Percentiles rank a stretch among this genome's conserved stretches.
Conservation (phyloP, 2,329 filamentous ascomycete genomes). For the Aaosphaeria pasadenensis region DNA sequence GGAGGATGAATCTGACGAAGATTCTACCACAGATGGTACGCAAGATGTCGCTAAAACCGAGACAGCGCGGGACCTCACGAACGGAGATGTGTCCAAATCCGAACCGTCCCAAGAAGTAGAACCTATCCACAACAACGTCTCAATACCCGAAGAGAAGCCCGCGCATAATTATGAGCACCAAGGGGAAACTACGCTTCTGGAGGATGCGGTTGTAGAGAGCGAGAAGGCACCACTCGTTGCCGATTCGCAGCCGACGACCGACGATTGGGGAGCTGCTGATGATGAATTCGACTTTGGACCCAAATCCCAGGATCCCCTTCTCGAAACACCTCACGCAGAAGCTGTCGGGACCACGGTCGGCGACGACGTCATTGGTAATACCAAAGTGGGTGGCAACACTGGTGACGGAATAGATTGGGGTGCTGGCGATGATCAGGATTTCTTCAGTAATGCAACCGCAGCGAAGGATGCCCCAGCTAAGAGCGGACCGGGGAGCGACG, state of each 20-base stretch:
- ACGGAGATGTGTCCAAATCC: constrained; percentile 8
- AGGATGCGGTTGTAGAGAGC: constrained; percentile 45
- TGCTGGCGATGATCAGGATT: constrained; percentile 28
- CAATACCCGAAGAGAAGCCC: constrained; percentile 13
- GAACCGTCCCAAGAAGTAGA: constrained; percentile 3
- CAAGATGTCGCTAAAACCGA: constrained; percentile 15
- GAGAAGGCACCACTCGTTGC: constrained; percentile 40
- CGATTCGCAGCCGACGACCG: constrained; percentile 35
- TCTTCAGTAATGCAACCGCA: constrained; percentile 21
- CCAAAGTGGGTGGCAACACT: constrained; percentile 24
- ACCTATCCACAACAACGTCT: constrained; percentile 1
- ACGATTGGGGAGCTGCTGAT: constrained; percentile 30
- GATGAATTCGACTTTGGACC: constrained; percentile 31
- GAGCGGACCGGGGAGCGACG: constrained; percentile 62
- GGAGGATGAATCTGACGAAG: constrained; percentile 2
- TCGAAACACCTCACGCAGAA: constrained; percentile 21
- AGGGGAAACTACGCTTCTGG: constrained; percentile 43
- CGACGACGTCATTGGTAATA: constrained; percentile 28
- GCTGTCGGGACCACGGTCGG: constrained; percentile 29
- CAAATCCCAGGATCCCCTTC: constrained; percentile 17
- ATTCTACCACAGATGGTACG: constrained; percentile 13
- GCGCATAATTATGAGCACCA: constrained; percentile 47
- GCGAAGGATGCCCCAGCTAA: constrained; percentile 12
- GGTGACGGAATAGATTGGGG: constrained; percentile 35
- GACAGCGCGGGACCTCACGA: constrained; percentile 8